Percentiles rank a stretch among this genome's conserved stretches.
These are phyloP conservation scores for Kazachstania psychrophila DNA, from an alignment of 805 yeast species.

Conservation along the genomic window DNA sequence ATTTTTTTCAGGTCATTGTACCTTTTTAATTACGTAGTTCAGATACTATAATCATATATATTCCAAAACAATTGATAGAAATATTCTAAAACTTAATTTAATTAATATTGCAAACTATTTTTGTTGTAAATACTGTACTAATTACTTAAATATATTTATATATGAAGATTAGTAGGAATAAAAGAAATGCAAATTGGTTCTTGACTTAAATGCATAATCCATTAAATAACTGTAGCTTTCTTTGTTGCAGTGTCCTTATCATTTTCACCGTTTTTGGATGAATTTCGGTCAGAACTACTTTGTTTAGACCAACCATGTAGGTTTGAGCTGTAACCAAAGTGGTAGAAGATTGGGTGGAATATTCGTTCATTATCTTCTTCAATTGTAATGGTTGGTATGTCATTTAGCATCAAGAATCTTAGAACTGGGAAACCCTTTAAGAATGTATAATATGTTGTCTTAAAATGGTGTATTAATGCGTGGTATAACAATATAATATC, in stretches of 20 bases:
- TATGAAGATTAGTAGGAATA: no score
- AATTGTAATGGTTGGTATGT: constrained; percentile 30
- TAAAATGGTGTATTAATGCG: constrained; percentile 33
- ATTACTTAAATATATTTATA: no score
- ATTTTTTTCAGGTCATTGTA: no score
- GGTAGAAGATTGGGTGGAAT: constrained; percentile 32
- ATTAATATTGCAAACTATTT: no score
- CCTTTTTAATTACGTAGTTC: no score
- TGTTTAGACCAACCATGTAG: constrained; percentile 25
- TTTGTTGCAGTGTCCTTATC: constrained; percentile 13
- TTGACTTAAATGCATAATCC: background rate
- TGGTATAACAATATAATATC: constrained; percentile 32
- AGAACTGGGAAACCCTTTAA: constrained; percentile 28
- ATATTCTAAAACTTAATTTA: no score
- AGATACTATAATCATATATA: no score
- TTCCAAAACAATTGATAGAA: no score
- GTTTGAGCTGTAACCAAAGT: constrained; percentile 27
- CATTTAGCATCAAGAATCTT: constrained; percentile 33
- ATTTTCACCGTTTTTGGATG: constrained; percentile 7
- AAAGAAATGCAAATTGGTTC: no score
- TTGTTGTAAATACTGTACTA: no score
- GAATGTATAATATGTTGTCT: constrained; percentile 30
- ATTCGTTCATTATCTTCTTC: constrained; percentile 23
- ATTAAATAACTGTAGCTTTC: constrained; percentile 14
- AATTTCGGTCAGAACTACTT: constrained; percentile 4